A percentile compares a stretch with the other conserved stretches of the same genome.
Evolutionary conservation across 371 early-diverging fungal genomes (phyloP).

Genomic region (Blastocladiella emersonii): DNA sequence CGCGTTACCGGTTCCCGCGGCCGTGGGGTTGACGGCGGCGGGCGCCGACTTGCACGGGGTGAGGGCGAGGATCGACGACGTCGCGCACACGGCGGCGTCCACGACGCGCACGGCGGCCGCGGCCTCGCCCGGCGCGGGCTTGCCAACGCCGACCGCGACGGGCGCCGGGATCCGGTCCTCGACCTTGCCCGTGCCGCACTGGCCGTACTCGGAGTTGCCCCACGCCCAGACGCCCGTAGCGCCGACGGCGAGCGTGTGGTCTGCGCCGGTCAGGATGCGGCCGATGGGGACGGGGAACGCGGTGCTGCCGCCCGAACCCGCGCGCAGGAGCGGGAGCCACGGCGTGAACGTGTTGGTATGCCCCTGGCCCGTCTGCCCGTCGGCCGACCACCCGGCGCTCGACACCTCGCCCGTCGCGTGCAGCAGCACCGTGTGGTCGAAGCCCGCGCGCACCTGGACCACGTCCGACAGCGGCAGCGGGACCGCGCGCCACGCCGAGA

Average conservation of each 20-base stretch:
- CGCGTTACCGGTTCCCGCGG: too few species aligned
- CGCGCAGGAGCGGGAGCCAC: not conserved
- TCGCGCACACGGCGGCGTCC: too few species aligned
- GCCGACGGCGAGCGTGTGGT: not conserved
- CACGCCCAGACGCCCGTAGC: not conserved
- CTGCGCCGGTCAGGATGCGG: not conserved
- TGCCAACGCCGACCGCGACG: not conserved
- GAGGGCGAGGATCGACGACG: too few species aligned
- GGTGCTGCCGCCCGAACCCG: too few species aligned
- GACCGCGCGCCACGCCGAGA: not conserved
- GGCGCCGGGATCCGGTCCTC: not conserved
- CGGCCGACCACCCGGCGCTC: not conserved
- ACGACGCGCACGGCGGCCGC: too few species aligned
- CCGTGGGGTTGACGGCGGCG: too few species aligned
- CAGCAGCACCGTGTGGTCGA: not conserved
- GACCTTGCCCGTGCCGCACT: not conserved
- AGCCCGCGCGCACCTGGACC: not conserved
- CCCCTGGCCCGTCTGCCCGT: not conserved
- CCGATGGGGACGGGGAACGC: not conserved
- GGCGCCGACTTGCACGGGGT: too few species aligned
- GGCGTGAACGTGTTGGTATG: not conserved
- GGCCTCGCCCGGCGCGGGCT: too few species aligned
- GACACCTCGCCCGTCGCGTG: not conserved
- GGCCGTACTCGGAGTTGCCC: slow-evolving; percentile 1
- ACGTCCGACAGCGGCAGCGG: not conserved